phyloP scores from a whole-genome alignment of 2,329 filamentous ascomycete genomes.

The Rhytidhysteron rufulum region DNA sequence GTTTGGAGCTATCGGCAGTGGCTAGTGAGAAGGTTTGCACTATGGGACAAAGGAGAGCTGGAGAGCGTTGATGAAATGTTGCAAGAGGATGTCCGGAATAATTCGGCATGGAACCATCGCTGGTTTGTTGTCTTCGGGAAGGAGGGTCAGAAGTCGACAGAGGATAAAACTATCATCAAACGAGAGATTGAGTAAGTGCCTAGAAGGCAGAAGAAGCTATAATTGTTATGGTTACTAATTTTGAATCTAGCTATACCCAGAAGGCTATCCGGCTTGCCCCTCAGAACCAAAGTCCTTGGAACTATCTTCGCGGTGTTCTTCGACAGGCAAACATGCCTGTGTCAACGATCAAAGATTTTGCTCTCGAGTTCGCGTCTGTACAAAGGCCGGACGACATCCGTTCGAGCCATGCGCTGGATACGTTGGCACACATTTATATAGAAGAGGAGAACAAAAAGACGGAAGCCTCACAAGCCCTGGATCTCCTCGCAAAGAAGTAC shows the following conservation, averaged over 20 bases:
- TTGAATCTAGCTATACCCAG: slow-evolving; percentile 55
- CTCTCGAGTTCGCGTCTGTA: slow-evolving; percentile 50
- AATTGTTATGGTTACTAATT: background rate
- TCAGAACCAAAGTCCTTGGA: slow-evolving; percentile 94
- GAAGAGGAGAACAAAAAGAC: slow-evolving; percentile 51
- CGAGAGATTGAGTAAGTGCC: slow-evolving; percentile 65
- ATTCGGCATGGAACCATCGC: slow-evolving; percentile 95
- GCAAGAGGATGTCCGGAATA: slow-evolving; percentile 81
- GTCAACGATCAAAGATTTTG: slow-evolving; percentile 51
- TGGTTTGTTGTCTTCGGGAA: slow-evolving; percentile 85
- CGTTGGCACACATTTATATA: slow-evolving; percentile 66
- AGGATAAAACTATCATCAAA: slow-evolving; percentile 57
- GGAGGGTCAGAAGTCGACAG: slow-evolving; percentile 35
- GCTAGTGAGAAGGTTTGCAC: slow-evolving; percentile 62
- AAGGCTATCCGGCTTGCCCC: slow-evolving; percentile 73
- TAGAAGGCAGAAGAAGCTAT: background rate
- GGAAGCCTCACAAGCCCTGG: slow-evolving; percentile 66
- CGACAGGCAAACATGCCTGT: slow-evolving; percentile 57
- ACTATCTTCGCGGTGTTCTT: slow-evolving; percentile 77
- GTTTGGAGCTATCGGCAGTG: slow-evolving; percentile 94
- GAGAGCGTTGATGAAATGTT: slow-evolving; percentile 69
- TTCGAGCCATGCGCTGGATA: slow-evolving; percentile 63
- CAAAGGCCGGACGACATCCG: slow-evolving; percentile 50
- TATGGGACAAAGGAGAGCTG: slow-evolving; percentile 62
- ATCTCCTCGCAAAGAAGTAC: slow-evolving; percentile 75